phyloP scores from a whole-genome alignment of 169 alveolate species.

The Plasmodium sp. region DNA sequence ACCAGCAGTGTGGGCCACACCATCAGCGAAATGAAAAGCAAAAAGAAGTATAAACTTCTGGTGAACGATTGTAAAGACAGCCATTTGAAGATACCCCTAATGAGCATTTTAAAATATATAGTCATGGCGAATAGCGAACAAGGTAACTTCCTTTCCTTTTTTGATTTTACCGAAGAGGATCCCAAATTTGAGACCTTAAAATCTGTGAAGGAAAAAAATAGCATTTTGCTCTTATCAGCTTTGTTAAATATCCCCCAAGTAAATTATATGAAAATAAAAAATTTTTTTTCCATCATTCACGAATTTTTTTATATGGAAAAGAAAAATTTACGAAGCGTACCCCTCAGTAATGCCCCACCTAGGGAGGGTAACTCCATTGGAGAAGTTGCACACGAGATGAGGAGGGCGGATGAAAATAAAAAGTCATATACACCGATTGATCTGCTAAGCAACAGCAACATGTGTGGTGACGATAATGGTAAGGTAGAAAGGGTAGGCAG shows the following conservation, averaged over 20 bases:
- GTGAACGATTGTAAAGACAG: slow-evolving; percentile 17
- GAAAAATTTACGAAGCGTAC: neutral
- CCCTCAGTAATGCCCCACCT: neutral
- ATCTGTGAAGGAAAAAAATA: slow-evolving; percentile 30
- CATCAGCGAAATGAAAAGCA: neutral
- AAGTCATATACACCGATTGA: neutral
- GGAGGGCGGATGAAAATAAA: slow-evolving; percentile 6
- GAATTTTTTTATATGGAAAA: slow-evolving; percentile 61
- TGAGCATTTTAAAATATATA: slow-evolving; percentile 38
- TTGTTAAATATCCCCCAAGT: slow-evolving; percentile 50
- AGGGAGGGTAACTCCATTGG: neutral
- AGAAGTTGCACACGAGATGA: neutral
- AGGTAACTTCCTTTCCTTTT: slow-evolving; percentile 28
- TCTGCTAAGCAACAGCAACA: neutral
- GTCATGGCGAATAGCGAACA: slow-evolving; percentile 9
- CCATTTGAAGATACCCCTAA: slow-evolving; percentile 63
- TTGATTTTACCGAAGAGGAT: slow-evolving; percentile 35
- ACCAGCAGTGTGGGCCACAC: neutral
- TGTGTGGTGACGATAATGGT: neutral
- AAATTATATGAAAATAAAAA: slow-evolving; percentile 35
- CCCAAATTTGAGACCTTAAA: slow-evolving; percentile 1
- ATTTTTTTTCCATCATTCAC: slow-evolving; percentile 38
- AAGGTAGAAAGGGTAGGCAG: neutral
- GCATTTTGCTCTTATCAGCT: slow-evolving; percentile 37
- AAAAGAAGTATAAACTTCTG: slow-evolving; percentile 9